Conservation (phyloP, 306 rosid genomes). For the Acacia acuminata region DNA sequence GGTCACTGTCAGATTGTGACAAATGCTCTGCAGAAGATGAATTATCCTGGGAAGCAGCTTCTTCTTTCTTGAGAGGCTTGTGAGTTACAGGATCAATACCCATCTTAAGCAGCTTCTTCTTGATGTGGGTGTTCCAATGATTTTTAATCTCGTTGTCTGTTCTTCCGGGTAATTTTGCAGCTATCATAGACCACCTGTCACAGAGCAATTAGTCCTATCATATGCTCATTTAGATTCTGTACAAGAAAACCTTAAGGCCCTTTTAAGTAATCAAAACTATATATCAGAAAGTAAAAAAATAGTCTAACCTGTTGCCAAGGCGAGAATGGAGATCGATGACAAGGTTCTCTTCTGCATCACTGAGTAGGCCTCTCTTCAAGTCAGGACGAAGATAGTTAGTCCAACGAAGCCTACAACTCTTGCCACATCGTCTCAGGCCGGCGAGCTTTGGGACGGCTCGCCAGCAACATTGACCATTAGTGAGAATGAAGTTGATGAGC, state of each 20-base stretch:
- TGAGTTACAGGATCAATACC: conserved; percentile 92
- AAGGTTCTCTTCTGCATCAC: conserved; percentile 71
- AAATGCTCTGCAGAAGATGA: conserved; percentile 35
- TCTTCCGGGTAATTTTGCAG: conserved; percentile 81
- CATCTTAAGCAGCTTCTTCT: conserved; percentile 86
- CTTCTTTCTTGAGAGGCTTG: conserved; percentile 62
- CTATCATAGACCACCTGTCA: conserved; percentile 91
- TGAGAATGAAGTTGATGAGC: conserved; percentile 81
- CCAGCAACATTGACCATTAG: conserved; percentile 97
- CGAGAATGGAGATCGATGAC: conserved; percentile 93
- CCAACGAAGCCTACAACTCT: conserved; percentile 99
- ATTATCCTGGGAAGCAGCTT: conserved; percentile 35
- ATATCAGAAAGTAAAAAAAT: not conserved
- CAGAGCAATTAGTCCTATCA: conserved; percentile 7
- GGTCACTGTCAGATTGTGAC: conserved; percentile 31
- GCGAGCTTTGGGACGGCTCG: conserved; percentile 96
- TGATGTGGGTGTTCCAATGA: conserved; percentile 94
- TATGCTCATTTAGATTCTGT: not conserved
- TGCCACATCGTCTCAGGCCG: conserved; percentile 89
- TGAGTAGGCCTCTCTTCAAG: conserved; percentile 84
- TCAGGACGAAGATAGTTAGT: conserved; percentile 93
- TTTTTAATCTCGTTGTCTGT: conserved; percentile 92
- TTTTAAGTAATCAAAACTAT: not conserved
- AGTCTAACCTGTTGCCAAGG: conserved; percentile 92
- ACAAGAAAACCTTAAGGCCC: not conserved